Evolutionary conservation across 495 filamentous ascomycete genomes (phyloP).

Genomic region (Amphirosellinia nigrospora): DNA sequence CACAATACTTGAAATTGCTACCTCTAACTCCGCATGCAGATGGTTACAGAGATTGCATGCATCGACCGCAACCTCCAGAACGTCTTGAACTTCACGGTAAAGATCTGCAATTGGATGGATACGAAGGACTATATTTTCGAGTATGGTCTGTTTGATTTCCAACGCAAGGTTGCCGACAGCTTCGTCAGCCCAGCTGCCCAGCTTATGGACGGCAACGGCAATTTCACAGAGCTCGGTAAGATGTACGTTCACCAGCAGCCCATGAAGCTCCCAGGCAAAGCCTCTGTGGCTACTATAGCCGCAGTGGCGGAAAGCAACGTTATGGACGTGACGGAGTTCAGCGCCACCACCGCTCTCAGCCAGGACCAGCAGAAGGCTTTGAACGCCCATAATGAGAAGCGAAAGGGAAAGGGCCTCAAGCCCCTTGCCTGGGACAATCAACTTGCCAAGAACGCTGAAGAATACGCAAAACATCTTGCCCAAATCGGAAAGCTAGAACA

Average conservation of each 20-base stretch:
- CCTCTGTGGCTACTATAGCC: constrained; percentile 14
- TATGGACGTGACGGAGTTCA: constrained; percentile 14
- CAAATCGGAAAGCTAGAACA: constrained; percentile 41
- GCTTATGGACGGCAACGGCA: constrained; percentile 53
- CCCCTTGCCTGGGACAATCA: constrained; percentile 43
- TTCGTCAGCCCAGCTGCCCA: constrained; percentile 55
- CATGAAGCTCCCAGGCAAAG: constrained; percentile 30
- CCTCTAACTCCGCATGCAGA: constrained; percentile 28
- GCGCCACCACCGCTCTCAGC: constrained; percentile 25
- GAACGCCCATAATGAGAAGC: constrained; percentile 40
- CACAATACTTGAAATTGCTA: background rate
- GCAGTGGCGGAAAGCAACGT: constrained; percentile 2
- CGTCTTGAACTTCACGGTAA: constrained; percentile 49
- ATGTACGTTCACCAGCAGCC: constrained; percentile 44
- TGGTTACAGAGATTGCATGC: constrained; percentile 54
- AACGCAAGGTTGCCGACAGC: constrained; percentile 46
- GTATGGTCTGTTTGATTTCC: constrained; percentile 56
- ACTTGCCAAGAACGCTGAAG: constrained; percentile 41
- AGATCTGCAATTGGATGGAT: constrained; percentile 55
- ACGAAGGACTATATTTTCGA: constrained; percentile 48
- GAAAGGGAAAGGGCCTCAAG: constrained; percentile 34
- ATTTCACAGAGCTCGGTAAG: constrained; percentile 48
- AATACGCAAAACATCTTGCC: constrained; percentile 43
- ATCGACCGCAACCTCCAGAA: constrained; percentile 45
- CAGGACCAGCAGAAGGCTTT: constrained; percentile 37